A percentile compares a stretch with the other conserved stretches of the same genome.
Conservation (phyloP, 73 alveolate species). For the Tetrahymena borealis region DNA sequence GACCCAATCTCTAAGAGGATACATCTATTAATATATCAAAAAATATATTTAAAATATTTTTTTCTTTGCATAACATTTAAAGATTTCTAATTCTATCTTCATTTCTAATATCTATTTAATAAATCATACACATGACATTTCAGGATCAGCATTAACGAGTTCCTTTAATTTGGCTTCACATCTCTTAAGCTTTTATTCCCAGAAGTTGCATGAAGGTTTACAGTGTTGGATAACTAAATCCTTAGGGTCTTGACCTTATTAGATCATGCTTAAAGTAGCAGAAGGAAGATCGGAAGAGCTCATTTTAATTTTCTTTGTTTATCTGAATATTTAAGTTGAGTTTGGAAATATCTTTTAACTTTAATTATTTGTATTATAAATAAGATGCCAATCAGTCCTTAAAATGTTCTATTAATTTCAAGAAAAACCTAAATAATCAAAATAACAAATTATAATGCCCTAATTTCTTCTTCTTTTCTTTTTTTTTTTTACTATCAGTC, state of each 20-base stretch:
- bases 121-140: not conserved
- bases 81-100: no score
- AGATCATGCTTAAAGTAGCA: not conserved
- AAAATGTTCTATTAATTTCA: not conserved
- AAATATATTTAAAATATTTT: no score
- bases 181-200: not conserved
- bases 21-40: not conserved
- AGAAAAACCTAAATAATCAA: not conserved
- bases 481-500: not conserved
- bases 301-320: not conserved
- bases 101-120: not conserved
- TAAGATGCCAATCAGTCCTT: not conserved
- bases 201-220: not conserved
- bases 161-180: not conserved
- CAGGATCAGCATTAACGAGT: not conserved
- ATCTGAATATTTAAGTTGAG: not conserved
- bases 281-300: not conserved
- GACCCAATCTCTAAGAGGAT: constrained; percentile 2
- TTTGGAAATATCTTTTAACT: not conserved
- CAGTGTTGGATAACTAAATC: not conserved
- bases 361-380: not conserved
- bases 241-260: not conserved
- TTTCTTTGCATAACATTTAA: no score
- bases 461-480: not conserved
- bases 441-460: not conserved